phyloP scores from a whole-genome alignment of 108 stramenopile species.

The Mediolabrus comicus region DNA sequence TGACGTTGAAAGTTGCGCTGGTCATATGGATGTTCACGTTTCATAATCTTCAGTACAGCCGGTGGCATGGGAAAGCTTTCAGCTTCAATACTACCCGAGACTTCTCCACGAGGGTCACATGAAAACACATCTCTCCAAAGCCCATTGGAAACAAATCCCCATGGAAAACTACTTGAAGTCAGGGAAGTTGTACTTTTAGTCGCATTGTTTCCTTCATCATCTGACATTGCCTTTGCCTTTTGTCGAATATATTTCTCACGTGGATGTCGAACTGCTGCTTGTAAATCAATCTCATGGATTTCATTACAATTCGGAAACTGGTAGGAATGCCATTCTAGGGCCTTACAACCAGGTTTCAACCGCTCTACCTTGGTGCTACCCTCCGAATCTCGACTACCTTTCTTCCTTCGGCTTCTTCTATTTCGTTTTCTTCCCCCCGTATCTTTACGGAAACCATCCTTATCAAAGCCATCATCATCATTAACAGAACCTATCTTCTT shows the following conservation, averaged over 20 bases:
- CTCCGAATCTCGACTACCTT: not conserved
- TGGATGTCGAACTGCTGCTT: slow-evolving; percentile 22
- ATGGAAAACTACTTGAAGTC: slow-evolving; percentile 2
- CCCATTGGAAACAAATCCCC: slow-evolving; percentile 64
- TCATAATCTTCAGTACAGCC: slow-evolving; percentile 79
- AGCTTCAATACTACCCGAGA: not conserved
- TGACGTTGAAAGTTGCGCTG: slow-evolving; percentile 82
- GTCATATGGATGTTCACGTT: slow-evolving; percentile 58
- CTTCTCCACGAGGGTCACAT: slow-evolving; percentile 48
- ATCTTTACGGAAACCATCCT: slow-evolving; percentile 5
- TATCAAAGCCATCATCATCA: not conserved
- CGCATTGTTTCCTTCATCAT: not conserved
- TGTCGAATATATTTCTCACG: not conserved
- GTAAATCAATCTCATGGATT: slow-evolving; percentile 73
- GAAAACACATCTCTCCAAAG: slow-evolving; percentile 74
- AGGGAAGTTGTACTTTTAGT: not conserved
- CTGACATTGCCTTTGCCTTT: not conserved
- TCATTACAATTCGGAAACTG: slow-evolving; percentile 71
- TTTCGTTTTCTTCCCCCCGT: slow-evolving; percentile 19
- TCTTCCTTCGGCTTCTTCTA: not conserved
- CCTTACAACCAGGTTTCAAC: slow-evolving; percentile 31
- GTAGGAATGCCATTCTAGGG: slow-evolving; percentile 57
- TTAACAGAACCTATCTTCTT: slow-evolving; percentile 36
- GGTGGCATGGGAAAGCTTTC: slow-evolving; percentile 10
- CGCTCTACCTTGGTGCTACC: slow-evolving; percentile 16